Base-by-base conservation (phyloP, 73 alveolate genomes). In the Uronychia setigera region DNA sequence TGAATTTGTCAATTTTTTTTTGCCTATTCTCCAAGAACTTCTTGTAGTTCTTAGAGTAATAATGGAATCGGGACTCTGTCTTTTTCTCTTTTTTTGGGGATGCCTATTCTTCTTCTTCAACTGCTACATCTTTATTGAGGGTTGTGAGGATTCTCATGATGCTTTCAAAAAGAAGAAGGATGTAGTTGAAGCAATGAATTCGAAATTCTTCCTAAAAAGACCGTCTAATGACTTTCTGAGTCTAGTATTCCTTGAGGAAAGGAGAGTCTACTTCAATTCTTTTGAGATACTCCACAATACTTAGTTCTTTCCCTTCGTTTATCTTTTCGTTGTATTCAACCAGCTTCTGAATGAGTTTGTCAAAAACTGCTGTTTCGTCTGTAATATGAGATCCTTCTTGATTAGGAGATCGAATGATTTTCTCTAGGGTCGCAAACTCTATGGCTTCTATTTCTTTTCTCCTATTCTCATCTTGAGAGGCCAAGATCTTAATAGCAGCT, bases 291-390 rank as follows among this genome's bases (percentile, higher is more conserved):
- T 88, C 94, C 34, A 88, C 94, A 13, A 84, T 80, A 0, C 82
- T 33, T 25, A 88, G 89, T 77, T 88, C 94, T 59, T 83, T 88
- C 1, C 94, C 94, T 14, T 88, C 94, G 67, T 88, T 88, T 25
- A 88, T 86, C 85, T 88, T 88, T 67, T 88, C 94, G 34, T 88
- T 88, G 78, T 88, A 88, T 35, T 88, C 94, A n/a, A 88, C 88
- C n/a, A 88, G 79, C 78, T 88, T 88, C 46, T 78, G 59, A 31
- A 88, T 87, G 26, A 88, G 32, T 57, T 88, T 88, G n/a, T 88
- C 94, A 59, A 82, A 88, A 27, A 87, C 74, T 14, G 84, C 77
- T 26, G 79, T 74, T 29, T 82, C 87, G 27, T 87, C 82, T 0
- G 80, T 80, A 33, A 46, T 46, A 19, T 46, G 67, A 5, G 67